Percentiles rank a stretch among this genome's conserved stretches.
Evolutionary conservation across 169 alveolate genomes (phyloP).

Genomic region (Pseudocohnilembus persalinus): DNA sequence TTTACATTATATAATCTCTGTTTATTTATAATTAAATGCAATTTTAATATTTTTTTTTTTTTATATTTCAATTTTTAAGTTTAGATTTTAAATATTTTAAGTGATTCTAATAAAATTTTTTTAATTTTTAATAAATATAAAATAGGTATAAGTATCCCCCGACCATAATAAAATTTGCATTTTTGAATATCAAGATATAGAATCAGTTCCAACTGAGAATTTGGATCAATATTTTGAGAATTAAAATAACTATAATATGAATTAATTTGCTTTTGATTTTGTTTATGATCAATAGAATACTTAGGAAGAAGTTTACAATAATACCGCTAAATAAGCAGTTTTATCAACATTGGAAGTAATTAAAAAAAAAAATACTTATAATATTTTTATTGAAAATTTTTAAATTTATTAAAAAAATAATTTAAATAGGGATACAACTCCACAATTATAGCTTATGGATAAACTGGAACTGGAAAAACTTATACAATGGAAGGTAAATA

Average conservation of each 20-base stretch:
- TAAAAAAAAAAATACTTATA: too few relatives aligned
- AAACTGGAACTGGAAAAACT: conserved; percentile 87
- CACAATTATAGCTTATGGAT: conserved; percentile 81
- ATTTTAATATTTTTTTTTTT: conserved; percentile 36
- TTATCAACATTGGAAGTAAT: conserved; percentile 60
- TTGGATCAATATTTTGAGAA: conserved; percentile 67
- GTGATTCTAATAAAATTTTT: too few relatives aligned
- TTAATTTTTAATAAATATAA: too few relatives aligned
- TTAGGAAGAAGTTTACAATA: conserved; percentile 81
- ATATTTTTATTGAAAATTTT: neutral
- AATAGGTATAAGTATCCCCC: conserved; percentile 63
- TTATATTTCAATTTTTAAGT: too few relatives aligned
- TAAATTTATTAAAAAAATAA: neutral
- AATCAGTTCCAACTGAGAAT: conserved; percentile 73
- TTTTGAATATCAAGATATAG: conserved; percentile 86
- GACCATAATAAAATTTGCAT: conserved; percentile 70
- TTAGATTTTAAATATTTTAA: too few relatives aligned
- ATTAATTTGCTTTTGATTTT: conserved; percentile 78
- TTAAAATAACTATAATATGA: conserved; percentile 69
- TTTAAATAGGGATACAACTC: conserved; percentile 67
- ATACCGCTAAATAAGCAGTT: conserved; percentile 86
- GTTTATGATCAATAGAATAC: conserved; percentile 79
- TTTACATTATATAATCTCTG: neutral
- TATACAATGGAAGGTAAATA: conserved; percentile 86
- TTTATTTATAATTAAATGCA: neutral